Base-by-base conservation (phyloP, 1,284 basidiomycete species). In the Cutaneotrichosporon arboriforme region DNA sequence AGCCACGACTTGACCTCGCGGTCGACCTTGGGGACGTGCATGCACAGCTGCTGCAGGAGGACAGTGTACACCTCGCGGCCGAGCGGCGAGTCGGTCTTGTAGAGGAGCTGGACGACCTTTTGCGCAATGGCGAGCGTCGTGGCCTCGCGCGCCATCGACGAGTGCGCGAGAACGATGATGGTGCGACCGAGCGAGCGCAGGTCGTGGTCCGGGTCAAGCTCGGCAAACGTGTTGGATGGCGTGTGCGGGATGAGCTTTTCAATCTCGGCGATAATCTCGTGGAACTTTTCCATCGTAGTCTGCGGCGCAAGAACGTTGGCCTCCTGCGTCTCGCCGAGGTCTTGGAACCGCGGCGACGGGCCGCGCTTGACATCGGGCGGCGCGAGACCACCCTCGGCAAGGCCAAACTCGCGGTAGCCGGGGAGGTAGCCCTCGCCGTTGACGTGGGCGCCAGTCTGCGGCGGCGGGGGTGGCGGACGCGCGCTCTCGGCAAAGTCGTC, bases 1-100 rank as follows among this genome's bases (percentile, higher is more conserved):
- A 99, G 79, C 96, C 96, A 99, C 13, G 88, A 90, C 53, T 93
- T 88, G 9, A 94, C 96, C 76, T 99, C 96, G 75, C 91, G 91
- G 18, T 88, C 90, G 41, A 97, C 93, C 66, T 96, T 91, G 64
- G 88, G 84, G 59, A 90, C 94, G 23, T 85, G 78, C 59, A 86
- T 84, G 75, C 96, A 98, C 20, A 99, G 79, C 58, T 89, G 85
- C 61, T 94, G 88, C 20, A 98, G 79, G 45, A 98, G 77, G 35
- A 85, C 83, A 33, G 91, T 90, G 72, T 92, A 97, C 21, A 94
- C 85, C 69, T 96, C 91, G 48, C 93, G 83, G 0, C 87, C 90
- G 42, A 97, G 79, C 55, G 87, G 84, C 3, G 84, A 83, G 2
- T 82, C 79, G 7, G 88, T 87, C 78, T 92, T 91, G 79, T 91